phyloP scores from a whole-genome alignment of 306 rosid genomes.

The Hippophae rhamnoides region DNA sequence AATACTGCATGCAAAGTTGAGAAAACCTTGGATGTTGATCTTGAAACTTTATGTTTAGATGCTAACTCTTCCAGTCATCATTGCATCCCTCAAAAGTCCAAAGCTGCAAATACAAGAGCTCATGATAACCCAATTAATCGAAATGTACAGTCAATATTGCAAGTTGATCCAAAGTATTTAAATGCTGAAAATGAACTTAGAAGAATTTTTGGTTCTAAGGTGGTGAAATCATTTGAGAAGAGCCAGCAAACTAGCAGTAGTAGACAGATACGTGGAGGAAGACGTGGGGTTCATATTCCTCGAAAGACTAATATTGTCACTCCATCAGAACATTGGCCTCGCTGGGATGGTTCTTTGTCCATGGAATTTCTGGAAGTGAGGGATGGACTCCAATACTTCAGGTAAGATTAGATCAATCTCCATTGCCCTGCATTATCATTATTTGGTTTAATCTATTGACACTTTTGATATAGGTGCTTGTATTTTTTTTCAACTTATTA shows the following conservation, averaged over 20 bases:
- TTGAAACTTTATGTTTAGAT: conserved; percentile 46
- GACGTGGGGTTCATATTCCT: conserved; percentile 49
- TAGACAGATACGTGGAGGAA: conserved; percentile 71
- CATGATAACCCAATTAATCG: conserved; percentile 27
- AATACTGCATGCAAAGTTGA: conserved; percentile 28
- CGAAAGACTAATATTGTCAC: conserved; percentile 69
- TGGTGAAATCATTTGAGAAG: conserved; percentile 80
- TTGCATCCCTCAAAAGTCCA: conserved; percentile 21
- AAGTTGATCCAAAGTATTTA: conserved; percentile 75
- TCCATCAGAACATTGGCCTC: conserved; percentile 76
- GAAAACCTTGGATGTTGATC: conserved; percentile 45
- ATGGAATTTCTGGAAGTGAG: conserved; percentile 60
- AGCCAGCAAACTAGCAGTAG: conserved; percentile 67
- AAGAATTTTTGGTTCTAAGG: conserved; percentile 93
- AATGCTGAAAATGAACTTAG: conserved; percentile 85
- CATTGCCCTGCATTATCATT: conserved; percentile 5
- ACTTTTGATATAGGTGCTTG: not conserved
- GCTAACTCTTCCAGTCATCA: conserved; percentile 19
- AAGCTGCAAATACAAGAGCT: conserved; percentile 22
- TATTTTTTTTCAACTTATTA: too few species aligned
- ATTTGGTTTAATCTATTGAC: not conserved
- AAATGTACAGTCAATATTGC: conserved; percentile 28
- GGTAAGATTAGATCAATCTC: conserved; percentile 32
- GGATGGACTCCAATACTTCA: conserved; percentile 60
- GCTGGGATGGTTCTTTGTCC: conserved; percentile 82